Evolutionary conservation across 257 asterid genomes (phyloP).

Genomic region (Sherardia arvensis): DNA sequence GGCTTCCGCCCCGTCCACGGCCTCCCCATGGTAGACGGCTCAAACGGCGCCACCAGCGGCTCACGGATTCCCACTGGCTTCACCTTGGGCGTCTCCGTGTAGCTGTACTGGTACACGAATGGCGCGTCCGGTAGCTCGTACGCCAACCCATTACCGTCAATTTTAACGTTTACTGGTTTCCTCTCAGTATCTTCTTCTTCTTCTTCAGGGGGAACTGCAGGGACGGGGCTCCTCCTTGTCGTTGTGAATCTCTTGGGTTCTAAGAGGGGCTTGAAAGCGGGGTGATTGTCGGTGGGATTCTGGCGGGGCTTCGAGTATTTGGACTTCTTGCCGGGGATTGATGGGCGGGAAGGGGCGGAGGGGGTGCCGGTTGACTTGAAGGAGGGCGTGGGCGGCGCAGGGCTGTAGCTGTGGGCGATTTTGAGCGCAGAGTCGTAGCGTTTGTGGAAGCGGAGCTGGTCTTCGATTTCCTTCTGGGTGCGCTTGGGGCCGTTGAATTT

Average conservation of each 20-base stretch:
- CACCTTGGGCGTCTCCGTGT: slow-evolving; percentile 85
- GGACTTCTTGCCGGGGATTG: slow-evolving; percentile 73
- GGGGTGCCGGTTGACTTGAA: slow-evolving; percentile 83
- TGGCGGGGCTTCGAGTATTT: slow-evolving; percentile 53
- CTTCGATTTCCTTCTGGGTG: slow-evolving; percentile 67
- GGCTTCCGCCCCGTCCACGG: slow-evolving; percentile 94
- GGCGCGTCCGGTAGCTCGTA: slow-evolving; percentile 80
- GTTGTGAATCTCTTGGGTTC: slow-evolving; percentile 26
- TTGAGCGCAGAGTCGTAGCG: slow-evolving; percentile 66
- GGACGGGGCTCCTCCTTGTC: neutral
- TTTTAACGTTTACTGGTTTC: slow-evolving; percentile 30
- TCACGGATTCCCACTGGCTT: slow-evolving; percentile 75
- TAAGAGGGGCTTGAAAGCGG: slow-evolving; percentile 49
- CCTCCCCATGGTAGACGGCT: slow-evolving; percentile 62
- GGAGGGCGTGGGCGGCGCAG: slow-evolving; percentile 67
- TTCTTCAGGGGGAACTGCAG: neutral
- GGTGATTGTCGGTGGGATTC: slow-evolving; percentile 23
- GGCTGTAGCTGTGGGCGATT: slow-evolving; percentile 57
- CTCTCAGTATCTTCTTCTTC: neutral
- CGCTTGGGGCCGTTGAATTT: slow-evolving; percentile 51
- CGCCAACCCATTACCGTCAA: slow-evolving; percentile 63
- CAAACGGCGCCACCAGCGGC: slow-evolving; percentile 83
- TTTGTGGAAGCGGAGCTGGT: slow-evolving; percentile 56
- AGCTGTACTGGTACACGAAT: slow-evolving; percentile 83
- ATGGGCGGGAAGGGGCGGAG: slow-evolving; percentile 72